phyloP scores from a whole-genome alignment of 73 alveolate species.

The Uronychia setigera region DNA sequence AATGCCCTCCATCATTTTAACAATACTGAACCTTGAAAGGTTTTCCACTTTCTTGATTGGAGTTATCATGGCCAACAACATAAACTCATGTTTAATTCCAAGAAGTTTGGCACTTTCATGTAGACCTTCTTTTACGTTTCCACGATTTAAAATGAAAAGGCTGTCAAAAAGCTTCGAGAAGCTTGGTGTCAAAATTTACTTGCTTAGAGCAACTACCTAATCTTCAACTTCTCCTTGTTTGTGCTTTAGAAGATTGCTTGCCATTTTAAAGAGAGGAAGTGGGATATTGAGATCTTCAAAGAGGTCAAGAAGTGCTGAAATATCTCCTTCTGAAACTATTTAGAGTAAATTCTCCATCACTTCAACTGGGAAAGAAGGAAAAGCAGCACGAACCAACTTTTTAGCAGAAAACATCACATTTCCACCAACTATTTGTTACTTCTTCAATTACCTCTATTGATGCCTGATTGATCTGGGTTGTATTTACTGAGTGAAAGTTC shows the following conservation, averaged over 20 bases:
- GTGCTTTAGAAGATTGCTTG: neutral
- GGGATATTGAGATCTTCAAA: neutral
- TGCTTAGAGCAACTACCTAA: neutral
- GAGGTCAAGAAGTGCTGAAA: neutral
- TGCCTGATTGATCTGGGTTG: neutral
- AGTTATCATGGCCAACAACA: neutral
- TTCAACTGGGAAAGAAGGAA: neutral
- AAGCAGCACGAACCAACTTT: neutral
- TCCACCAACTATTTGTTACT: neutral
- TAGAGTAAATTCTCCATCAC: neutral
- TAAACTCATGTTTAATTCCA: neutral
- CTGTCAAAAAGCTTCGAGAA: neutral
- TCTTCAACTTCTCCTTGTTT: neutral
- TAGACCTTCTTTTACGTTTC: slow-evolving; percentile 5
- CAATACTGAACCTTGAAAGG: neutral
- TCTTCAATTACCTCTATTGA: neutral
- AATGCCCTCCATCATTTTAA: neutral
- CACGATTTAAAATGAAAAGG: neutral
- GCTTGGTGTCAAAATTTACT: neutral
- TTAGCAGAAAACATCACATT: neutral
- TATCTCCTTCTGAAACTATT: neutral
- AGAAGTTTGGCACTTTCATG: neutral
- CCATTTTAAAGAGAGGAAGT: neutral
- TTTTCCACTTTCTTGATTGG: neutral
- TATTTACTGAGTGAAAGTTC: neutral